Evolutionary conservation across 202 grass and related monocot genomes (phyloP), one percentile per base, ranked within the genome.

Genomic region (Bolboschoenoplectus hybrid): DNA sequence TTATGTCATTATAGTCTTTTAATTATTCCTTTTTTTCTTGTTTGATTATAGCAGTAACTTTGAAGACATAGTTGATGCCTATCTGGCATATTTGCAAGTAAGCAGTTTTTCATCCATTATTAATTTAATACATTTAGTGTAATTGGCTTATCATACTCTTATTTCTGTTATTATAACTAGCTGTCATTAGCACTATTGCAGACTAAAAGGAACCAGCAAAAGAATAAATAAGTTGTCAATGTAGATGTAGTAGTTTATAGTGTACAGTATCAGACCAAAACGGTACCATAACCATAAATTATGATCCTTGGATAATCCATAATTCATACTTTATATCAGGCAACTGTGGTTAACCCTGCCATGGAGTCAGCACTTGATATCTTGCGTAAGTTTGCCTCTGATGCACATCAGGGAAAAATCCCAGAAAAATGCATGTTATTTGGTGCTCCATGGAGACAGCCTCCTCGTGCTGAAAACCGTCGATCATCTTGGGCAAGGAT

Each of bases 41-140:
- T 86, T 53, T 83, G 36, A 85, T 82, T 82, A 74, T 81, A 87
- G 89, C 47, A 90, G 65, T 70, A 92, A 91, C 80, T 95, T 95
- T 78, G 96, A 98, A 82, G 96, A 98, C 87, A 88, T 92, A 80
- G 91, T 96, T 70, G 96, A 98, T 65, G 90, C 91, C 57, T 98
- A 98, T 83, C 83, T 98, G 66, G 91, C 93, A 81, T 91, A 98
- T 86, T 87, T 98, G 82, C 96, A 98, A 90, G 96, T 94, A 89
- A 93, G 89, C 88, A 82, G 76, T 72, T 44, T 75, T 63, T 76
- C 34, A 82, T 56, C 43, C 40, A 46, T 69, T 86, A 12, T 67
- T 89, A 50, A 38, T 3, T 43, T 47, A 58, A 55, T 43, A 9
- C 51, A 47, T 77, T 16, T n/a, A 82, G 12, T 67, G 47, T 50